Percentiles rank a stretch among this genome's conserved stretches.
phyloP scores from a whole-genome alignment of 2,329 filamentous ascomycete genomes.

The Remersonia thermophila region DNA sequence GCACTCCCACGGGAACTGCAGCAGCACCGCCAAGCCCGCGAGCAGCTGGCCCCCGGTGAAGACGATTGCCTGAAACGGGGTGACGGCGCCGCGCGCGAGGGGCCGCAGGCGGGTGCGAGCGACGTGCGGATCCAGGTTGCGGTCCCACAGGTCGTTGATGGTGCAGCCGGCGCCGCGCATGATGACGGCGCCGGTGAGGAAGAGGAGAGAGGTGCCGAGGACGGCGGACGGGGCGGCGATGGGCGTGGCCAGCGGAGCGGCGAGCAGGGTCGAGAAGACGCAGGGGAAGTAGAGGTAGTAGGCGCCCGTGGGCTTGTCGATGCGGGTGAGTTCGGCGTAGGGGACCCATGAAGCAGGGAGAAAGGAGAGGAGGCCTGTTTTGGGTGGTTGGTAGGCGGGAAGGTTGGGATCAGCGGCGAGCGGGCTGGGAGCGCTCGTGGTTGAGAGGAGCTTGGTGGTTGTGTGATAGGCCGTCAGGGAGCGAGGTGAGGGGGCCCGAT shows the following conservation, averaged over 20 bases:
- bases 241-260: conserved; percentile 55
- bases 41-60: conserved; percentile 67
- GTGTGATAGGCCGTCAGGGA: conserved; percentile 14
- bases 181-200: conserved; percentile 64
- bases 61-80: conserved; percentile 55
- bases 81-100: conserved; percentile 67
- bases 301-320: conserved; percentile 71
- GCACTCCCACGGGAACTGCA: conserved; percentile 64
- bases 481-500: conserved; percentile 1
- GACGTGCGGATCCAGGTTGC: conserved; percentile 73
- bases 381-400: conserved; percentile 51
- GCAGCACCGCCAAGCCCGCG: conserved; percentile 57
- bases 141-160: conserved; percentile 85
- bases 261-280: conserved; percentile 71
- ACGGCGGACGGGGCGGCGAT: conserved; percentile 49
- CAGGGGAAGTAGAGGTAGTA: conserved; percentile 82
- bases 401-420: conserved; percentile 10
- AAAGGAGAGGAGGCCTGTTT: conserved; percentile 54
- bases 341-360: conserved; percentile 61
- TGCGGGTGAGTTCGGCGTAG: conserved; percentile 68
- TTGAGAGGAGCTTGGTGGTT: conserved; percentile 13
- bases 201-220: conserved; percentile 53
- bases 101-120: conserved; percentile 64
- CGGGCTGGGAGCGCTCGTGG: conserved; percentile 5
- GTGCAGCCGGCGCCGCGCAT: conserved; percentile 84